phyloP scores from a whole-genome alignment of 169 alveolate species.

The Cryptosporidium andersoni region DNA sequence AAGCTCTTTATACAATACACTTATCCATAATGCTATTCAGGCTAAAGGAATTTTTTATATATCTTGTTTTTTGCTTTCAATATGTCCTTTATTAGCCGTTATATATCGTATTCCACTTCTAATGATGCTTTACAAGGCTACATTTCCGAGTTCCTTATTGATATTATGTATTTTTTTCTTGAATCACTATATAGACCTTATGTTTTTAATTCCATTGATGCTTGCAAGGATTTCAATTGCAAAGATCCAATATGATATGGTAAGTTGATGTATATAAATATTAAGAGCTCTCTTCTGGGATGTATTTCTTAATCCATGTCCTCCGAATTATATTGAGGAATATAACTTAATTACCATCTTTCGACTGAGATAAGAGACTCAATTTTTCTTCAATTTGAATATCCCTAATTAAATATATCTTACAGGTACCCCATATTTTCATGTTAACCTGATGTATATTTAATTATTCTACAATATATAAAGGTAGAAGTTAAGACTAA shows the following conservation, averaged over 20 bases:
- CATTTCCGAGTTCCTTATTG: constrained; percentile 5
- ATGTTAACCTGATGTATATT: background rate
- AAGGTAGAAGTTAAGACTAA: background rate
- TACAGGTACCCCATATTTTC: constrained; percentile 47
- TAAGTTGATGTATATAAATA: constrained; percentile 19
- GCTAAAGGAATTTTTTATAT: constrained; percentile 2
- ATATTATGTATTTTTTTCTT: constrained; percentile 4
- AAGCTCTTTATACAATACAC: background rate
- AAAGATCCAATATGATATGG: constrained; percentile 28
- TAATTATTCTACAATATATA: background rate
- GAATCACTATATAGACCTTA: constrained; percentile 14
- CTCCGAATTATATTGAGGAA: constrained; percentile 36
- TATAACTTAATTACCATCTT: constrained; percentile 40
- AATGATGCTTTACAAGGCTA: constrained; percentile 55
- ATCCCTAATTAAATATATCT: background rate
- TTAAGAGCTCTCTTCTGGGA: constrained; percentile 14
- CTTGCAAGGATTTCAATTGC: constrained; percentile 43
- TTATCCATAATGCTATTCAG: background rate
- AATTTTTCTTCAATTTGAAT: background rate
- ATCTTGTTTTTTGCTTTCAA: constrained; percentile 4
- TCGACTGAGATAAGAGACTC: constrained; percentile 46
- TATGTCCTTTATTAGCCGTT: constrained; percentile 31
- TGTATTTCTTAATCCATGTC: constrained; percentile 63
- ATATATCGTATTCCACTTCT: constrained; percentile 16
- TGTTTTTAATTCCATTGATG: constrained; percentile 2